Percentiles rank a stretch among this genome's conserved stretches.
Evolutionary conservation across 495 filamentous ascomycete genomes (phyloP).

Genomic region (Penicillium waksmanii): DNA sequence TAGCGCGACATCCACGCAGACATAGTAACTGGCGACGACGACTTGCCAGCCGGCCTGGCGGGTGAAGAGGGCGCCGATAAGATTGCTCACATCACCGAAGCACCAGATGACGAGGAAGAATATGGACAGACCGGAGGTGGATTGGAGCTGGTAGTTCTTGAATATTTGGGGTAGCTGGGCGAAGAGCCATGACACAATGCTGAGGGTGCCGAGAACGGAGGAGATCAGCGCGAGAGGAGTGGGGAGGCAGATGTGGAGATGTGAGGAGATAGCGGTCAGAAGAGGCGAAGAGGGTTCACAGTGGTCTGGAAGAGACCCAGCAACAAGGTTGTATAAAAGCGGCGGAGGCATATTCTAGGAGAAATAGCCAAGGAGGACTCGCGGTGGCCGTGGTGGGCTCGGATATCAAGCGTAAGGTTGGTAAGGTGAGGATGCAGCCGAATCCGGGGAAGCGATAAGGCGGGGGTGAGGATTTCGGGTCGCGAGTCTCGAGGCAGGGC

Average conservation of each 20-base stretch:
- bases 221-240: constrained; percentile 69
- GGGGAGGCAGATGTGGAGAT: constrained; percentile 69
- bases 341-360: constrained; percentile 33
- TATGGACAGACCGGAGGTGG: constrained; percentile 68
- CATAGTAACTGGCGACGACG: constrained; percentile 69
- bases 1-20: constrained; percentile 65
- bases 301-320: constrained; percentile 55
- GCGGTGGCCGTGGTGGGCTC: not conserved
- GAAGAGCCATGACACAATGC: constrained; percentile 76
- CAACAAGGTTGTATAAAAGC: constrained; percentile 32
- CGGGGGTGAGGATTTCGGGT: not conserved
- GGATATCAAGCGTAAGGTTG: constrained; percentile 3
- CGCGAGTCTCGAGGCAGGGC: not conserved
- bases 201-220: constrained; percentile 63
- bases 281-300: constrained; percentile 66
- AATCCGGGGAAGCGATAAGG: constrained; percentile 17
- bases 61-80: constrained; percentile 67
- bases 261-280: constrained; percentile 59
- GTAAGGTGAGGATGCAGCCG: not conserved
- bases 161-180: constrained; percentile 76
- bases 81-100: constrained; percentile 68
- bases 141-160: constrained; percentile 68
- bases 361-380: not conserved
- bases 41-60: constrained; percentile 73
- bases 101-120: constrained; percentile 74